These are phyloP conservation scores for Mycena metata DNA, from an alignment of 768 basidiomycete species.

Conservation along the genomic window DNA sequence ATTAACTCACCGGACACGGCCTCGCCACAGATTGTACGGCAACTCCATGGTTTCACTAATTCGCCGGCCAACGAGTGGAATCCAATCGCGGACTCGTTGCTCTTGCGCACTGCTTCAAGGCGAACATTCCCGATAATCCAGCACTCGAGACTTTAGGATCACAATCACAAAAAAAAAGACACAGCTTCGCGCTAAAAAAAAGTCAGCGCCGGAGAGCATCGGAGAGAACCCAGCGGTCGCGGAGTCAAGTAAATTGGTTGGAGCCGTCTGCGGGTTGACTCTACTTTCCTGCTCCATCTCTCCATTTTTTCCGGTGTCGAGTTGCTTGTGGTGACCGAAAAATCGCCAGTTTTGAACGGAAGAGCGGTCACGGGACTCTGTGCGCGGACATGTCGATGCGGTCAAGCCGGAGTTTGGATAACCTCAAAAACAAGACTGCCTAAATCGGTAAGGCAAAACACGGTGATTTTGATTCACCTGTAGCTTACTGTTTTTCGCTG, in stretches of 20 bases:
- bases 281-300: background rate
- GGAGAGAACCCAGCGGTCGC: too few relatives aligned
- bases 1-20: conserved; percentile 27
- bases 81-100: background rate
- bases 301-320: background rate
- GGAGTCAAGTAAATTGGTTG: background rate
- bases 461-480: conserved; percentile 14
- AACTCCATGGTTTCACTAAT: conserved; percentile 25
- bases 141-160: conserved; percentile 22
- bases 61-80: conserved; percentile 23
- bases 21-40: conserved; percentile 27
- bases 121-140: background rate
- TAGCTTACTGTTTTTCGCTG: conserved; percentile 15
- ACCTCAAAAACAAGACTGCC: background rate
- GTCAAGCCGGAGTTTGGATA: too few relatives aligned
- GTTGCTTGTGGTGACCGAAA: background rate
- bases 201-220: background rate
- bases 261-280: background rate
- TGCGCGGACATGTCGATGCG: too few relatives aligned
- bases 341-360: background rate
- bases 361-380: conserved; percentile 12
- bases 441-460: conserved; percentile 21
- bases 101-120: conserved; percentile 25
- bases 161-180: conserved; percentile 7
- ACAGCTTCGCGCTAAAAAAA: conserved; percentile 15